These are phyloP conservation scores for Hansenula lynferdii DNA, from an alignment of 1,139 yeast genomes.

Conservation along the genomic window DNA sequence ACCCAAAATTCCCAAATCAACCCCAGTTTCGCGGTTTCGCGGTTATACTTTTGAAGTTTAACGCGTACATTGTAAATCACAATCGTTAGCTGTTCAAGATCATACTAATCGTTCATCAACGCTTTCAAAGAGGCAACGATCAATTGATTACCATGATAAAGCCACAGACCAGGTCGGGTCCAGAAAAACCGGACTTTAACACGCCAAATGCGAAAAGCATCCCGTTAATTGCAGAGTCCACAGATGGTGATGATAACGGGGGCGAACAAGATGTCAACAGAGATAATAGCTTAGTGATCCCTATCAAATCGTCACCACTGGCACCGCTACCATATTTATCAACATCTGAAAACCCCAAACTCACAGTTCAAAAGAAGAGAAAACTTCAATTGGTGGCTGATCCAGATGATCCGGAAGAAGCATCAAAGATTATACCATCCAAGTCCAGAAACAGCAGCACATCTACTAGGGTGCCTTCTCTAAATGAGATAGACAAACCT, in stretches of 20 bases:
- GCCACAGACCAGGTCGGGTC: too few relatives aligned
- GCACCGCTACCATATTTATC: slow-evolving; percentile 7
- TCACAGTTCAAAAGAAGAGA: slow-evolving; percentile 11
- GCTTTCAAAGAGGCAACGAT: too few relatives aligned
- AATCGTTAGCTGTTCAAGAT: too few relatives aligned
- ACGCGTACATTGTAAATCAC: too few relatives aligned
- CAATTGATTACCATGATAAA: too few relatives aligned
- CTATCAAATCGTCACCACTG: slow-evolving; percentile 5
- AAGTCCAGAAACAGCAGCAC: slow-evolving; percentile 19
- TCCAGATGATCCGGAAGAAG: slow-evolving; percentile 1
- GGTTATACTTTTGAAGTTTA: too few relatives aligned
- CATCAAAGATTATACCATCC: slow-evolving; percentile 17
- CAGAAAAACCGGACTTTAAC: background rate
- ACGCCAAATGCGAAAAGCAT: slow-evolving; percentile 1
- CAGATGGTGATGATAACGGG: background rate
- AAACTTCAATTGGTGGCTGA: slow-evolving; percentile 9
- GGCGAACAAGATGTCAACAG: background rate
- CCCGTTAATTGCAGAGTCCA: background rate
- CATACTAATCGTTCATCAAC: too few relatives aligned
- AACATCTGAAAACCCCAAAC: slow-evolving; percentile 2
- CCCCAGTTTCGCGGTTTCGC: too few relatives aligned
- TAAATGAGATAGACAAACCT: slow-evolving; percentile 25
- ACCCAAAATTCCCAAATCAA: too few relatives aligned
- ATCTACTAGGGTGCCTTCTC: slow-evolving; percentile 18
- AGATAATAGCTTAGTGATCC: slow-evolving; percentile 7